phyloP scores from a whole-genome alignment of 306 rosid genomes.

The Medicago truncatula region MtrunA17r5.0-ANR NC_053042.1:53582001-53582500 shows the following conservation, averaged over 20 bases:
- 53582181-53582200: conserved; percentile 42
- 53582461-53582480: conserved; percentile 40
- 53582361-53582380: conserved; percentile 78
- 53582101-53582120: conserved; percentile 20
- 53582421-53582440: conserved; percentile 58
- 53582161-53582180: not conserved
- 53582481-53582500: conserved; percentile 30
- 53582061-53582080: conserved; percentile 64
- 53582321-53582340: conserved; percentile 90
- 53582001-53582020: conserved; percentile 49
- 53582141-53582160: conserved; percentile 21
- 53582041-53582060: conserved; percentile 42
- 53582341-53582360: conserved; percentile 70
- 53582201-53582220: conserved; percentile 52
- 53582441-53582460: conserved; percentile 79
- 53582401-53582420: conserved; percentile 39
- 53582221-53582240: conserved; percentile 24
- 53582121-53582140: not conserved
- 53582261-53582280: conserved; percentile 38
- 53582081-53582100: conserved; percentile 63
- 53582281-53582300: not conserved
- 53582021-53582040: conserved; percentile 46
- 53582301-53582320: conserved; percentile 66
- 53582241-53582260: conserved; percentile 44
- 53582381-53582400: conserved; percentile 76